A percentile compares a stretch with the other conserved stretches of the same genome.
Conservation (phyloP, 1,139 yeast species). For the Hansenula anomala region DNA sequence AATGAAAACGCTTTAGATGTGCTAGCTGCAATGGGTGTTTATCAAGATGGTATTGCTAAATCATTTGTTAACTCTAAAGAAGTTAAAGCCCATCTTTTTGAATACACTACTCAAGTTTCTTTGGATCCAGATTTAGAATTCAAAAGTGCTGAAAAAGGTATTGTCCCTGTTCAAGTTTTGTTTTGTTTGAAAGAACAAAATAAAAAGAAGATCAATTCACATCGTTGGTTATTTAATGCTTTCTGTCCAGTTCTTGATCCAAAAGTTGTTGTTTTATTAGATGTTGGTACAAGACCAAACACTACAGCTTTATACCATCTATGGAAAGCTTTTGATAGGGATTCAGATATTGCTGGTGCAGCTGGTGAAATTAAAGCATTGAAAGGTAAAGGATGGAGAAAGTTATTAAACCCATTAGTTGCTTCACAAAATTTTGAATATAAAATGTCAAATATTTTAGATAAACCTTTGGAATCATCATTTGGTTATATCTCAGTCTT, state of each 20-base stretch:
- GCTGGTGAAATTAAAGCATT: constrained; percentile 96
- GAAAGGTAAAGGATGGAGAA: constrained; percentile 82
- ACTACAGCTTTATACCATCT: constrained; percentile 79
- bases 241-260: constrained; percentile 89
- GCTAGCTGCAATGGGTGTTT: constrained; percentile 89
- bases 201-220: constrained; percentile 88
- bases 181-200: constrained; percentile 88
- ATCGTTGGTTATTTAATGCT: constrained; percentile 92
- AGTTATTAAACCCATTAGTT: constrained; percentile 82
- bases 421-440: constrained; percentile 97
- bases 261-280: constrained; percentile 76
- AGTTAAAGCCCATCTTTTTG: constrained; percentile 90
- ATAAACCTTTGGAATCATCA: constrained; percentile 88
- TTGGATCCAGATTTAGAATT: constrained; percentile 80
- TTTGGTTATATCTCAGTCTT: constrained; percentile 92
- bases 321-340: constrained; percentile 96
- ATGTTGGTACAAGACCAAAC: constrained; percentile 92
- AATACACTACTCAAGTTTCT: constrained; percentile 88
- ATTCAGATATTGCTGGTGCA: constrained; percentile 96
- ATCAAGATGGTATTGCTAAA: constrained; percentile 94
- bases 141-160: constrained; percentile 72
- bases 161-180: constrained; percentile 88
- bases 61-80: constrained; percentile 86
- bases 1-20: constrained; percentile 78
- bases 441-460: constrained; percentile 91